phyloP scores from a whole-genome alignment of 345 rosid species.

The Toxicodendron radicans region DNA sequence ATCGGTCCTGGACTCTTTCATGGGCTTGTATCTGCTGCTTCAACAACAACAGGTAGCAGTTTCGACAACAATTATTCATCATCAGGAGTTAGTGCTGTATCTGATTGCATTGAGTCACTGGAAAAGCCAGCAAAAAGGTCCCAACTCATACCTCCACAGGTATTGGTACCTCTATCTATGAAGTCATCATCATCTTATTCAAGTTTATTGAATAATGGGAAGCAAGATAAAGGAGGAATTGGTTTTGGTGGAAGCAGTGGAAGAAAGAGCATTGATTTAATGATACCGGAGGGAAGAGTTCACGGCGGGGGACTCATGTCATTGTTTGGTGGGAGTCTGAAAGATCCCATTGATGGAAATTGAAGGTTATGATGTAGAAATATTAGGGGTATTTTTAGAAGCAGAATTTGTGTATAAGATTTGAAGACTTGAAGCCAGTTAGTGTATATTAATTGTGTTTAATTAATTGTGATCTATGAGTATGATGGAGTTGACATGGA shows the following conservation, averaged over 20 bases:
- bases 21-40: constrained; percentile 73
- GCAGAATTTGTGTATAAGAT: constrained; percentile 34
- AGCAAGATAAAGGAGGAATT: constrained; percentile 31
- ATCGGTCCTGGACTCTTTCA: constrained; percentile 82
- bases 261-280: constrained; percentile 43
- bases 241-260: constrained; percentile 23
- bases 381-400: constrained; percentile 10
- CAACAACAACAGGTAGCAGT: constrained; percentile 49
- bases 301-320: constrained; percentile 96
- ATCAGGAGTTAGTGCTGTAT: constrained; percentile 58
- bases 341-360: constrained; percentile 54
- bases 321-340: constrained; percentile 68
- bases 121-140: constrained; percentile 51
- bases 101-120: constrained; percentile 64
- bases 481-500: no score
- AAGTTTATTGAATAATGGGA: constrained; percentile 35
- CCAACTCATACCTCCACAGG: constrained; percentile 79
- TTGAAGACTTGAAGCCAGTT: not conserved
- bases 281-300: constrained; percentile 94
- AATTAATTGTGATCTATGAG: not conserved
- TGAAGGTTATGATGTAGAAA: constrained; percentile 28
- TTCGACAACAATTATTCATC: constrained; percentile 53
- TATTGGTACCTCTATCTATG: constrained; percentile 90
- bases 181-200: constrained; percentile 53
- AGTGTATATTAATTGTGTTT: constrained; percentile 13